Percentiles rank a stretch among this genome's conserved stretches.
Conservation (phyloP, 441 rosid genomes). For the Daphne laureola region DNA sequence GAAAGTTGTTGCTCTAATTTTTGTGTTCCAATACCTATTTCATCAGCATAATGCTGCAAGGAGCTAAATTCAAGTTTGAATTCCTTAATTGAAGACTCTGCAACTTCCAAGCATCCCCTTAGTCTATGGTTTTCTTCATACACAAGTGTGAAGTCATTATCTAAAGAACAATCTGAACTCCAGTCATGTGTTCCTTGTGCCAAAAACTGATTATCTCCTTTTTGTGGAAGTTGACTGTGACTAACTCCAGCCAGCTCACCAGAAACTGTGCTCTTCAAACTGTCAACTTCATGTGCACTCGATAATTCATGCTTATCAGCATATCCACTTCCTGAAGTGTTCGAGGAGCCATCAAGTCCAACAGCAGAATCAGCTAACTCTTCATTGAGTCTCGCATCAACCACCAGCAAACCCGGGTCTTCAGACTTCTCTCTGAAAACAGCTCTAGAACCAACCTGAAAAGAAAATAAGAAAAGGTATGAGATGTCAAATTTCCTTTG, state of each 20-base stretch:
- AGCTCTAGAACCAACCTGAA: slow-evolving; percentile 55
- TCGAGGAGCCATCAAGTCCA: slow-evolving; percentile 91
- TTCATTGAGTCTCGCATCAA: slow-evolving; percentile 40
- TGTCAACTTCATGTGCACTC: slow-evolving; percentile 69
- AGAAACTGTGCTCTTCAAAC: slow-evolving; percentile 67
- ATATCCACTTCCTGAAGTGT: slow-evolving; percentile 71
- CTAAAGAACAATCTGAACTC: slow-evolving; percentile 66
- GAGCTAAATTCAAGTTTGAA: slow-evolving; percentile 70
- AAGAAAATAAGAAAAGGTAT: neutral
- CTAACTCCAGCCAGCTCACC: slow-evolving; percentile 73
- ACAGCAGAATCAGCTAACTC: slow-evolving; percentile 56
- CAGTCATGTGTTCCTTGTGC: slow-evolving; percentile 47
- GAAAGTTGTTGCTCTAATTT: slow-evolving; percentile 65
- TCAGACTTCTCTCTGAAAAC: slow-evolving; percentile 54
- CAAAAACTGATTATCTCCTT: slow-evolving; percentile 40
- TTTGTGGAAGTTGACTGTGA: slow-evolving; percentile 57
- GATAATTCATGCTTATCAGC: slow-evolving; percentile 88
- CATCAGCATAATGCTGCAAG: slow-evolving; percentile 65
- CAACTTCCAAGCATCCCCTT: slow-evolving; percentile 70
- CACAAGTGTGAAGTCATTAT: slow-evolving; percentile 51
- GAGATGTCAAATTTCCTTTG: no score
- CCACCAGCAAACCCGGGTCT: slow-evolving; percentile 45
- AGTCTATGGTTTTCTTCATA: slow-evolving; percentile 79
- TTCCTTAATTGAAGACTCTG: slow-evolving; percentile 73
- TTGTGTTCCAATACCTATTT: slow-evolving; percentile 66